phyloP scores from a whole-genome alignment of 805 yeast genomes.

The Lachancea kluyveri region DNA sequence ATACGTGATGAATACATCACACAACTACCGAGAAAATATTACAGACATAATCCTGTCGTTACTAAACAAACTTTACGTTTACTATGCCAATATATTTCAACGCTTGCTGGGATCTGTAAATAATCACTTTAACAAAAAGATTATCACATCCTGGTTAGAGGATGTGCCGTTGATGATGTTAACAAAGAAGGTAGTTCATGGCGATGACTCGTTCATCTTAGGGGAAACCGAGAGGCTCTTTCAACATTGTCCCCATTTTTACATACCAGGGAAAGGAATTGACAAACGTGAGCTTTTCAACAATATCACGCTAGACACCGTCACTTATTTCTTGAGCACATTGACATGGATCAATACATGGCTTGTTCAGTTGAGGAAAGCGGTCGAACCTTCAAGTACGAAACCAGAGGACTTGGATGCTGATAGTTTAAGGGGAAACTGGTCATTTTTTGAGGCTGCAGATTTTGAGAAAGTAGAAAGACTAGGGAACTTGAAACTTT shows the following conservation, averaged over 20 bases:
- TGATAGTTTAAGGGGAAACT: slow-evolving; percentile 27
- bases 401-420: slow-evolving; percentile 5
- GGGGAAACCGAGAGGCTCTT: slow-evolving; percentile 29
- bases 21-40: slow-evolving; percentile 47
- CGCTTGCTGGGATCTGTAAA: slow-evolving; percentile 19
- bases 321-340: slow-evolving; percentile 48
- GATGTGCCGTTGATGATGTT: slow-evolving; percentile 27
- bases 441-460: slow-evolving; percentile 37
- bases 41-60: slow-evolving; percentile 34
- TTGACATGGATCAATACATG: slow-evolving; percentile 52
- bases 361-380: slow-evolving; percentile 50
- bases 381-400: slow-evolving; percentile 15
- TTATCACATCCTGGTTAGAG: slow-evolving; percentile 32
- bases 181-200: slow-evolving; percentile 29
- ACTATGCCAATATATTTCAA: slow-evolving; percentile 30
- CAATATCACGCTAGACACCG: slow-evolving; percentile 41
- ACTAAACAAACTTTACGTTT: slow-evolving; percentile 33
- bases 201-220: slow-evolving; percentile 13
- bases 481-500: slow-evolving; percentile 13
- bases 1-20: slow-evolving; percentile 32
- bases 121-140: slow-evolving; percentile 19
- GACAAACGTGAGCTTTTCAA: slow-evolving; percentile 51
- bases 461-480: slow-evolving; percentile 18
- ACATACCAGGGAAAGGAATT: slow-evolving; percentile 23
- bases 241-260: slow-evolving; percentile 26